Evolutionary conservation across 768 basidiomycete genomes (phyloP).

Genomic region (Leucosporidium scottii): DNA sequence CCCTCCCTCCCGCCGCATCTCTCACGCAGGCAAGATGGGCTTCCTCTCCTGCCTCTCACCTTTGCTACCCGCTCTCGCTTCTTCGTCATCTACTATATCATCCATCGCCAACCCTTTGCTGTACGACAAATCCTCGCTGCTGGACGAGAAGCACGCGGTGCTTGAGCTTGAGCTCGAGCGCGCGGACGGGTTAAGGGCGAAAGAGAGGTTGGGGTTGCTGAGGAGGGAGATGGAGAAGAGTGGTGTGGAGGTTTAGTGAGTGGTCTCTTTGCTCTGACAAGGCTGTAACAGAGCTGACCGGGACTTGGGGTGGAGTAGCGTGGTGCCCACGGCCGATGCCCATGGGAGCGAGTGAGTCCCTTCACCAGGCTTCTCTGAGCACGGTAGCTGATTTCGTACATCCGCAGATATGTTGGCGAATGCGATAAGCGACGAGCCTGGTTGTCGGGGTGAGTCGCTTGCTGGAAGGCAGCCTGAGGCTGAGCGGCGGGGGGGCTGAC

Average conservation of each 20-base stretch:
- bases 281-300: too few relatives aligned
- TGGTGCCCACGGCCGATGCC: conserved; percentile 29
- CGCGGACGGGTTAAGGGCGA: neutral
- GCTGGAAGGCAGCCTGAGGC: neutral
- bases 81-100: too few relatives aligned
- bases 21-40: too few relatives aligned
- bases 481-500: neutral
- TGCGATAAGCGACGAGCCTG: conserved; percentile 26
- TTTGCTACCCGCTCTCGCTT: too few relatives aligned
- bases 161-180: too few relatives aligned
- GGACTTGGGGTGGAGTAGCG: neutral
- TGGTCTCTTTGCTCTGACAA: too few relatives aligned
- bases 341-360: conserved; percentile 19
- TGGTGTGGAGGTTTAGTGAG: conserved; percentile 15
- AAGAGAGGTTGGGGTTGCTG: neutral
- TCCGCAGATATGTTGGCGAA: conserved; percentile 22
- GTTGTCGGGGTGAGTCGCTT: conserved; percentile 24
- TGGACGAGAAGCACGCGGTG: too few relatives aligned
- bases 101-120: too few relatives aligned
- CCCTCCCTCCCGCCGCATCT: too few relatives aligned
- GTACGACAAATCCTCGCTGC: too few relatives aligned
- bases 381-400: too few relatives aligned
- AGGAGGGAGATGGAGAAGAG: neutral
- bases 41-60: too few relatives aligned
- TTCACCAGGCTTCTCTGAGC: neutral